Evolutionary conservation across 1,284 basidiomycete species (phyloP), one percentile per base, ranked within the genome.

Genomic region (Cutaneotrichosporon sp.): DNA sequence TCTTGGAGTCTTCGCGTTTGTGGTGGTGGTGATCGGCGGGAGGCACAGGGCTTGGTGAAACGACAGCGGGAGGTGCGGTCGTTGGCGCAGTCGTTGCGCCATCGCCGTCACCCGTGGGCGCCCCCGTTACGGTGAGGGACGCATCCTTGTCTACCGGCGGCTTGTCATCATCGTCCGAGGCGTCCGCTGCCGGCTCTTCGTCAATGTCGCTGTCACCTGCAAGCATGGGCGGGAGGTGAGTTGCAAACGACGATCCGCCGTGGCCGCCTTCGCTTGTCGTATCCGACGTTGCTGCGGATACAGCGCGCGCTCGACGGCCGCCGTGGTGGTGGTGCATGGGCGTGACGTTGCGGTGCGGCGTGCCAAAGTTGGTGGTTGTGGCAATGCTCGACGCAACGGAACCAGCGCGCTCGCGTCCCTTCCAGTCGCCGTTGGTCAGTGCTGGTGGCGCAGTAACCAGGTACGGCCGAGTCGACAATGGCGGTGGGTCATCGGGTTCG

Each of bases 371-470:
- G 33, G 30, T 35, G 43, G 15, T 35, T 1, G 46, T 44, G 14
- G 9, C 22, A 3, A 43, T 46, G 43, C 46, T 49, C 12, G 52
- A 55, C 9, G 37, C 18, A 1, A 54, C 37, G 35, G 57, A 59
- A 10, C 30, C 40, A 0, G 59, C 49, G 8, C 62, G 56, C 17
- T 54, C 51, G 10, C 65, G 62, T 14, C 49, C 44, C 4, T 42
- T 54, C 58, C 42, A 56, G 35, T 40, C 51, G 23, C 58, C 56
- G 34, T 39, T 51, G 4, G 62, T 69, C 8, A 69, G 52, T 21
- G 69, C 54, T 4, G 69, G 67, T 22, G 69, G 69, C 4, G 69
- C 69, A 4, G 69, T 66, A 4, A 66, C 67, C 23, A 69, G 63
- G 53, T 55, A 71, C 0, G 67, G 67, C 7, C 14, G 36, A 8